Base-by-base conservation (phyloP, 208 protist species). In the Lotmaria passim region DNA sequence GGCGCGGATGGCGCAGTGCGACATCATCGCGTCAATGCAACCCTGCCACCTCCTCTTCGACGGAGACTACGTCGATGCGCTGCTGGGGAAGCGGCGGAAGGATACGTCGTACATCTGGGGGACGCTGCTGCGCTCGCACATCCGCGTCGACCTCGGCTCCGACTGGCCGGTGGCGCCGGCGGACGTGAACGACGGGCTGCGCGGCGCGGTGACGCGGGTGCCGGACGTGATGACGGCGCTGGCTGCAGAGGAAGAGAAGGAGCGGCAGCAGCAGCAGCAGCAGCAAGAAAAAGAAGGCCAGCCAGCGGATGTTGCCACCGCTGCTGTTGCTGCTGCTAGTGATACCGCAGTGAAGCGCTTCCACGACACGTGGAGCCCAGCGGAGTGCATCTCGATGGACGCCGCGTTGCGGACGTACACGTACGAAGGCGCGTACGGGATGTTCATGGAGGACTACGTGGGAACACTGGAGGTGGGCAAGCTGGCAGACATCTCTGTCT, bases 21-120 rank as follows among this genome's bases (percentile, higher is more conserved):
- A 64, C 52, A 85, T 91, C 52, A 86, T 89, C 60, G 87, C 87
- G n/a, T 87, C 75, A 17, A 87, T 93, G 81, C 87, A 93, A 73
- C 87, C 87, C 14, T 81, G 73, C 43, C 84, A 90, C 33, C 56
- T 93, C 7, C 68, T 82, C 15, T 87, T 86, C 26, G 84, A 93
- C 60, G 76, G 76, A 33, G 67, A 85, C 59, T 89, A 86, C 59
- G 61, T 85, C 33, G 82, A 89, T 28, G 53, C 14, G 33, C 51
- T 93, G 48, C 61, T 86, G 11, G 78, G 81, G 28, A 36, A 63
- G 34, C 57, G 63, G 21, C 78, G 81, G 43, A 82, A 82, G 65
- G 58, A 67, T 11, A 76, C 69, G 36, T 73, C 78, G 30, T 93
- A 90, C 60, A 55, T 82, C 19, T 85, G 81, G 71, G 74, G 75